Percentiles rank a stretch among this genome's conserved stretches.
These are phyloP conservation scores for Blastomyces emzantsi DNA, from an alignment of 2,329 filamentous ascomycete species.

Conservation along the genomic window DNA sequence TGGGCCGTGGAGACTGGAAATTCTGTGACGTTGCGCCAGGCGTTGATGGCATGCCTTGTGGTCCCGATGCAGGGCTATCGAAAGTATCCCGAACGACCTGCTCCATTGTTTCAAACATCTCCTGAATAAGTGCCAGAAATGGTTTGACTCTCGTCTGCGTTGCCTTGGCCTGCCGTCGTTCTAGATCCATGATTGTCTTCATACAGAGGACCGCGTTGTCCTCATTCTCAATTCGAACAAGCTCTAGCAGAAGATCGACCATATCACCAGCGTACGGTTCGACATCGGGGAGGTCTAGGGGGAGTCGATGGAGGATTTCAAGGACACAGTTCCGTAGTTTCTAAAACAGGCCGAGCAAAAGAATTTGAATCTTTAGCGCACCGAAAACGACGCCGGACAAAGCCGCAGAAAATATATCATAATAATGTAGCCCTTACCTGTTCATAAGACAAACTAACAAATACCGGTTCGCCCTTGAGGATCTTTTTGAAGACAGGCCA, in stretches of 20 bases:
- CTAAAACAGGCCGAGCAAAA: slow-evolving; percentile 32
- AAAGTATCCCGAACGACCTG: slow-evolving; percentile 92
- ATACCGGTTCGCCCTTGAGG: slow-evolving; percentile 75
- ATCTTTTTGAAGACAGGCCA: slow-evolving; percentile 85
- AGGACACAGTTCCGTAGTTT: slow-evolving; percentile 89
- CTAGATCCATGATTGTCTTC: slow-evolving; percentile 95
- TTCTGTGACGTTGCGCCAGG: slow-evolving; percentile 49
- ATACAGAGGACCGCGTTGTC: slow-evolving; percentile 98
- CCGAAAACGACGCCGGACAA: background rate
- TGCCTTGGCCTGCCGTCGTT: slow-evolving; percentile 81
- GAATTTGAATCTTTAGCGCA: slow-evolving; percentile 7
- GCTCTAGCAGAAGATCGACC: slow-evolving; percentile 78
- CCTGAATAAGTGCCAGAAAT: slow-evolving; percentile 85
- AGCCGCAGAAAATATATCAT: slow-evolving; percentile 2
- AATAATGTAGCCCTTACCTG: slow-evolving; percentile 51
- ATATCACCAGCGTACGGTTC: slow-evolving; percentile 83
- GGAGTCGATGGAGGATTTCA: slow-evolving; percentile 88
- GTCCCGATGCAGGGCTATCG: slow-evolving; percentile 56
- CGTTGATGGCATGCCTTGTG: slow-evolving; percentile 44
- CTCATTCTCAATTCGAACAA: slow-evolving; percentile 90
- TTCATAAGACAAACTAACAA: slow-evolving; percentile 81
- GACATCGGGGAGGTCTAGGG: slow-evolving; percentile 64
- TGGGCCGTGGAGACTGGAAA: slow-evolving; percentile 81
- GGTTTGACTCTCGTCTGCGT: slow-evolving; percentile 74
- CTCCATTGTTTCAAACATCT: slow-evolving; percentile 93